These are phyloP conservation scores for Irpex sp. DNA, from an alignment of 1,284 basidiomycete genomes.

Conservation along the genomic window DNA sequence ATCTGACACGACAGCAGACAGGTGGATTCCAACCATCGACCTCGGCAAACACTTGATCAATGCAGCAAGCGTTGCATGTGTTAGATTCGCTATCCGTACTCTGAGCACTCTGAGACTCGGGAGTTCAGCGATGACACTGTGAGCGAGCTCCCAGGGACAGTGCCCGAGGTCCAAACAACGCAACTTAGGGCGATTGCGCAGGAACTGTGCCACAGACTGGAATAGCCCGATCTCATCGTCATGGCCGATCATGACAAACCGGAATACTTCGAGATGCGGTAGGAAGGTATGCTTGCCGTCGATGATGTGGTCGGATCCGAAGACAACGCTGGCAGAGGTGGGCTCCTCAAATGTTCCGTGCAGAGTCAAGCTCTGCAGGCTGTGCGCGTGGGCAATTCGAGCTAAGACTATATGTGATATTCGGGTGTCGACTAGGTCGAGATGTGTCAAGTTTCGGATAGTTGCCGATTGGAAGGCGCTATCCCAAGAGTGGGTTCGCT, in stretches of 20 bases:
- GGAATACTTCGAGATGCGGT: conserved; percentile 56
- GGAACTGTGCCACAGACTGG: conserved; percentile 49
- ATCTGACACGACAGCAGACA: conserved; percentile 47
- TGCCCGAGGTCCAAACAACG: conserved; percentile 55
- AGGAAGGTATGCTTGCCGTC: conserved; percentile 55
- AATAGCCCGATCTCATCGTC: conserved; percentile 53
- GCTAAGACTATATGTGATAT: conserved; percentile 60
- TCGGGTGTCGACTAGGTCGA: conserved; percentile 63
- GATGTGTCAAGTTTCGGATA: conserved; percentile 59
- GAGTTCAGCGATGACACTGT: conserved; percentile 46
- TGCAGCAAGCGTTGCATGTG: conserved; percentile 30
- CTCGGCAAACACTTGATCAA: conserved; percentile 44
- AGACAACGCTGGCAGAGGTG: conserved; percentile 53
- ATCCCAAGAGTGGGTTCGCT: conserved; percentile 62
- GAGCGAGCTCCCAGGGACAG: conserved; percentile 61
- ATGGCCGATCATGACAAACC: conserved; percentile 59
- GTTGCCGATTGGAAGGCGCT: conserved; percentile 56
- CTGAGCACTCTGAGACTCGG: conserved; percentile 49
- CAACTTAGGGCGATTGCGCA: conserved; percentile 43
- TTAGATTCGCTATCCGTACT: conserved; percentile 49
- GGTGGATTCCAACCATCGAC: conserved; percentile 49
- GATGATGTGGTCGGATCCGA: conserved; percentile 57
- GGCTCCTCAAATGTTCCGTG: conserved; percentile 64
- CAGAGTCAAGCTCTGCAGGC: conserved; percentile 55
- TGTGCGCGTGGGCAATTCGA: conserved; percentile 57